Evolutionary conservation across 345 rosid genomes (phyloP).

Genomic region (Brassica carinata): DNA sequence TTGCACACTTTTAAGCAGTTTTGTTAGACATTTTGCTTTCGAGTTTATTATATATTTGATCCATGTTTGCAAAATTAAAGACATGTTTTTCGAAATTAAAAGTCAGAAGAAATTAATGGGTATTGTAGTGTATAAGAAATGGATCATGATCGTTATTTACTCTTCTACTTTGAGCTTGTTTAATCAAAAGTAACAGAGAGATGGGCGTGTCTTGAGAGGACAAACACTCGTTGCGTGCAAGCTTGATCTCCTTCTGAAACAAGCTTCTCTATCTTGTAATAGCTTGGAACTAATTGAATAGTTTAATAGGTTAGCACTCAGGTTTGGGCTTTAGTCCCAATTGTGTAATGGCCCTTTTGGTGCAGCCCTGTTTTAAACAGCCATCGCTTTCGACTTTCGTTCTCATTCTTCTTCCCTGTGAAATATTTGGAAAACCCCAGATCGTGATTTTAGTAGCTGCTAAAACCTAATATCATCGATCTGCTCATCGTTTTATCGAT

Average conservation of each 20-base stretch:
- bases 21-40: background rate
- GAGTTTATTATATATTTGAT: background rate
- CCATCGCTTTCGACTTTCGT: background rate
- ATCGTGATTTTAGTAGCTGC: background rate
- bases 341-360: background rate
- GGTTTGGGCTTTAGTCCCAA: background rate
- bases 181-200: background rate
- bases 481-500: background rate
- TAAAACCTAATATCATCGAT: background rate
- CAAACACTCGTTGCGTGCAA: too few relatives aligned
- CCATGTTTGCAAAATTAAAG: too few relatives aligned
- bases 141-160: too few relatives aligned
- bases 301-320: background rate
- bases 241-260: background rate
- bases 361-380: background rate
- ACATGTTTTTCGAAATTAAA: too few relatives aligned
- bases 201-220: background rate
- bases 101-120: too few relatives aligned
- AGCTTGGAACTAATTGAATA: too few relatives aligned
- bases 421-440: background rate
- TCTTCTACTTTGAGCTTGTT: background rate
- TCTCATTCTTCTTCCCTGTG: background rate
- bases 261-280: background rate
- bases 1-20: constrained; percentile 12
- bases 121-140: too few relatives aligned